phyloP scores from a whole-genome alignment of 2,329 filamentous ascomycete genomes.

The Colletotrichum noveboracense region DNA sequence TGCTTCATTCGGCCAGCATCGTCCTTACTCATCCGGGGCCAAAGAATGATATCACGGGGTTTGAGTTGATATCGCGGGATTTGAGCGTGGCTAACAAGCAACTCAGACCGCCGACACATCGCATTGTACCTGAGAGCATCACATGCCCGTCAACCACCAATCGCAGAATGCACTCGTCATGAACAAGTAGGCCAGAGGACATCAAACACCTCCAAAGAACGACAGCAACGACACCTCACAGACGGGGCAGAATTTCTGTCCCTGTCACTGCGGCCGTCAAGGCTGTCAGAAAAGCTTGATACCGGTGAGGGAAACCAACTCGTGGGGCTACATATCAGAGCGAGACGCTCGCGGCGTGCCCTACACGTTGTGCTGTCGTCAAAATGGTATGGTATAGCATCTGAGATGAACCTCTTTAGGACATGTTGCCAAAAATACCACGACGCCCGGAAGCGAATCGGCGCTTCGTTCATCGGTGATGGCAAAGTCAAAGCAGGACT shows the following conservation, averaged over 20 bases:
- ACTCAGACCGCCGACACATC: background rate
- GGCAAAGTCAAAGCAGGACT: background rate
- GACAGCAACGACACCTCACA: background rate
- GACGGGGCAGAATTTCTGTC: background rate
- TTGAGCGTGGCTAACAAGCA: background rate
- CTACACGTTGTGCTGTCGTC: background rate
- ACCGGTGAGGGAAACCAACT: background rate
- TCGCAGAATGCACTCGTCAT: background rate
- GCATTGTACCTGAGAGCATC: background rate
- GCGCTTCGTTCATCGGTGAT: background rate
- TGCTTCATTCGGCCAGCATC: background rate
- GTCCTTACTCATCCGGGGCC: background rate
- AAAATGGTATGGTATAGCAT: fast-evolving
- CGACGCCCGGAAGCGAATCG: background rate
- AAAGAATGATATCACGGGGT: background rate
- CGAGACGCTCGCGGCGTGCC: background rate
- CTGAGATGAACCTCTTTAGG: background rate
- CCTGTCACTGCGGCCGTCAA: background rate
- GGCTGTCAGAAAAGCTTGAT: background rate
- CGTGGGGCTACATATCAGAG: background rate
- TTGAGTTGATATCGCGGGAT: background rate
- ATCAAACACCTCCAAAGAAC: background rate
- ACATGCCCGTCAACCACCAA: fast-evolving
- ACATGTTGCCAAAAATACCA: background rate
- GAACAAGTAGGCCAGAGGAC: background rate